Evolutionary conservation across 306 rosid genomes (phyloP).

Genomic region (Acmispon strigosus): DNA sequence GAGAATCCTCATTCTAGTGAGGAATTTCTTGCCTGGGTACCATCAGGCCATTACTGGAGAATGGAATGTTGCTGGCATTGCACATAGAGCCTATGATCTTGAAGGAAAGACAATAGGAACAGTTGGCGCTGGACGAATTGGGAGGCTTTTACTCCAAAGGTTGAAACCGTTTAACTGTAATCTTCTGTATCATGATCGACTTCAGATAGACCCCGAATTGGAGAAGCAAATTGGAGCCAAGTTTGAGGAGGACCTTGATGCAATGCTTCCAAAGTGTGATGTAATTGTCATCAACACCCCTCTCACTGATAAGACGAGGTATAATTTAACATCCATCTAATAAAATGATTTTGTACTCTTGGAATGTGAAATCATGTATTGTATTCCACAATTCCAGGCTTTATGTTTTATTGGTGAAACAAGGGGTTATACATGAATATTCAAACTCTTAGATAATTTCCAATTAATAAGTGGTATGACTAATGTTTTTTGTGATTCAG

Average conservation of each 20-base stretch:
- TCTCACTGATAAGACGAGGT: conserved; percentile 90
- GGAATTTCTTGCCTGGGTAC: conserved; percentile 84
- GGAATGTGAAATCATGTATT: neutral
- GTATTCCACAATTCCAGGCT: neutral
- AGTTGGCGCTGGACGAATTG: conserved; percentile 83
- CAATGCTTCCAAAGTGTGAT: conserved; percentile 95
- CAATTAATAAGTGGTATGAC: neutral
- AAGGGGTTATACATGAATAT: neutral
- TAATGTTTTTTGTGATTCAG: conserved; percentile 35
- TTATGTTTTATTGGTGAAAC: neutral
- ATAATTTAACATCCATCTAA: neutral
- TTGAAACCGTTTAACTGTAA: conserved; percentile 85
- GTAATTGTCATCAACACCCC: conserved; percentile 84
- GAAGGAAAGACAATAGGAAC: conserved; percentile 93
- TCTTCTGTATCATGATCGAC: conserved; percentile 81
- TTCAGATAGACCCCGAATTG: conserved; percentile 61
- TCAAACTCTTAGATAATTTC: neutral
- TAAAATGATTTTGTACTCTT: neutral
- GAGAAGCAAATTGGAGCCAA: conserved; percentile 77
- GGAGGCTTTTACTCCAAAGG: conserved; percentile 82
- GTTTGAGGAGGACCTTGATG: conserved; percentile 89
- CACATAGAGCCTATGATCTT: conserved; percentile 88
- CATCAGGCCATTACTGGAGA: conserved; percentile 71
- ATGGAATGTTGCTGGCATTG: conserved; percentile 95
- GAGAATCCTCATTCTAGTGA: conserved; percentile 80